Conservation (phyloP, 2,329 filamentous ascomycete genomes). For the Decorospora gaudefroyi region DNA sequence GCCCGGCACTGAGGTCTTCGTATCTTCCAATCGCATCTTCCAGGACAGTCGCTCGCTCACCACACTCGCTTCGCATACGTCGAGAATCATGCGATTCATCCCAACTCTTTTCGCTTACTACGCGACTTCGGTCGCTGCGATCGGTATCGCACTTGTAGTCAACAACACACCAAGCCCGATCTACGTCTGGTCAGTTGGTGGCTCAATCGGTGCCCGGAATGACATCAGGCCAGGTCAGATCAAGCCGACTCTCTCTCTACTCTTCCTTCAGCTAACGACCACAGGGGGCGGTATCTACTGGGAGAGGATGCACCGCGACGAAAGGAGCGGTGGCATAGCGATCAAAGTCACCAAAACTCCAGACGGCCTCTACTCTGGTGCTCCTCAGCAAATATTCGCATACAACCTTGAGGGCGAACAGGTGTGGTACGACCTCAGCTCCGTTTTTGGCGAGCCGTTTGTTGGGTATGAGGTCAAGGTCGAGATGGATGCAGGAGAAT, state of each 20-base stretch:
- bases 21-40: neutral
- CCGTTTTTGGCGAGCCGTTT: conserved; percentile 37
- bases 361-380: conserved; percentile 27
- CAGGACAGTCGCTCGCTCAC: neutral
- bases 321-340: conserved; percentile 31
- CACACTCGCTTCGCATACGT: neutral
- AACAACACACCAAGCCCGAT: conserved; percentile 28
- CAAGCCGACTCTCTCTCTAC: neutral
- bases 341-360: conserved; percentile 33
- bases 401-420: conserved; percentile 30
- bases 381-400: conserved; percentile 30
- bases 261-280: neutral
- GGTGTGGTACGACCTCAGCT: conserved; percentile 36
- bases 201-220: conserved; percentile 19
- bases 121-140: conserved; percentile 25
- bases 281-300: conserved; percentile 24
- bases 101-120: conserved; percentile 18
- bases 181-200: conserved; percentile 35
- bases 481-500: conserved; percentile 20
- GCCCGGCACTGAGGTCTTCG: neutral
- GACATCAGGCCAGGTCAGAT: conserved; percentile 22
- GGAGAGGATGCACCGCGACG: conserved; percentile 27
- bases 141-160: conserved; percentile 31
- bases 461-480: conserved; percentile 29
- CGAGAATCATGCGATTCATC: conserved; percentile 24